Percentiles rank a stretch among this genome's conserved stretches.
phyloP scores from a whole-genome alignment of 2,329 filamentous ascomycete genomes.

The Trichoderma sp. region DNA sequence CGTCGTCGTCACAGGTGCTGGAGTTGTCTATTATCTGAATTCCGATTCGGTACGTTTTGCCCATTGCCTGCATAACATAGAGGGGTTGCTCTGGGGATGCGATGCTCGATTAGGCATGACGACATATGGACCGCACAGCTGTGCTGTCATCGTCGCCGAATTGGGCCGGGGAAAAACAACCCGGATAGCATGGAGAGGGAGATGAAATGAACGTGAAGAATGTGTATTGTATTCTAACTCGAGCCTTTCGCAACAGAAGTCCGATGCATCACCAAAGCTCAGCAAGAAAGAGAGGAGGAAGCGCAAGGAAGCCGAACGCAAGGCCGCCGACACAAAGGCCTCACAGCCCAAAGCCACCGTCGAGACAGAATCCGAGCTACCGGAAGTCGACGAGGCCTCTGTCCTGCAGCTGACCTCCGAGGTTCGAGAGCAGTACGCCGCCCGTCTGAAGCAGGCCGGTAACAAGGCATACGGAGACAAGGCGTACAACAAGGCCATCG shows the following conservation, averaged over 20 bases:
- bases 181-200: not conserved
- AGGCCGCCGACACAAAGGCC: slow-evolving; percentile 47
- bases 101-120: slow-evolving; percentile 14
- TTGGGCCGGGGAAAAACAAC: not conserved
- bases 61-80: not conserved
- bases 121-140: slow-evolving; percentile 1
- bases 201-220: not conserved
- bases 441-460: slow-evolving; percentile 89
- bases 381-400: slow-evolving; percentile 63
- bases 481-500: slow-evolving; percentile 90
- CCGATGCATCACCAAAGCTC: slow-evolving; percentile 63
- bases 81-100: not conserved
- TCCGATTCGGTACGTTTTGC: slow-evolving; percentile 52
- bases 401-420: slow-evolving; percentile 56
- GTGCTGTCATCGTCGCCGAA: not conserved
- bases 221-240: not conserved
- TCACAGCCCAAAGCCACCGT: slow-evolving; percentile 53
- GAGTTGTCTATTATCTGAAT: slow-evolving; percentile 88
- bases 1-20: slow-evolving; percentile 85
- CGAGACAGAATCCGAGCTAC: slow-evolving; percentile 67
- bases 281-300: slow-evolving; percentile 90
- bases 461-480: slow-evolving; percentile 97
- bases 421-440: slow-evolving; percentile 82
- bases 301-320: slow-evolving; percentile 75
- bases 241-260: slow-evolving; percentile 40